Evolutionary conservation across 805 yeast genomes (phyloP).

Genomic region (Saccharomyces paradoxus): DNA sequence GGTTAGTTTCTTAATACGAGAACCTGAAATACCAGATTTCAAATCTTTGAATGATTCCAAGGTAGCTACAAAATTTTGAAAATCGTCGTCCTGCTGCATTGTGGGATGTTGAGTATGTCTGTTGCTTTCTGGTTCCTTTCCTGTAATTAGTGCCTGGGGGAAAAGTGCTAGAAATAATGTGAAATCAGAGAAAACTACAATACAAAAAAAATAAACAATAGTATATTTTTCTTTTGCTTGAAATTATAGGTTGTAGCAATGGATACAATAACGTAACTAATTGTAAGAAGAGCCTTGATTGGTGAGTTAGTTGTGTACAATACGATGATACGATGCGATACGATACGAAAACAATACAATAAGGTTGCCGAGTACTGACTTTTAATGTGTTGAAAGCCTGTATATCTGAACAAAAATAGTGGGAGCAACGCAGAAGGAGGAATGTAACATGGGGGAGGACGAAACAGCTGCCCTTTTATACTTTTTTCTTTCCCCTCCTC

Average conservation of each 20-base stretch:
- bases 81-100: conserved; percentile 15
- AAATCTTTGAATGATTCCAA: conserved; percentile 40
- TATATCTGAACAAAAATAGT: too few species aligned
- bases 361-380: background rate
- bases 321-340: background rate
- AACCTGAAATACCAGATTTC: conserved; percentile 89
- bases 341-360: background rate
- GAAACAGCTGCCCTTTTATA: background rate
- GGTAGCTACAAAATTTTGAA: conserved; percentile 34
- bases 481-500: background rate
- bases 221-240: background rate
- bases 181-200: background rate
- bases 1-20: conserved; percentile 82
- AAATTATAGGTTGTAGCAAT: background rate
- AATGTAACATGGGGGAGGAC: background rate
- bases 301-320: background rate
- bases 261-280: background rate
- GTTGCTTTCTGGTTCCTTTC: background rate
- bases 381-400: background rate
- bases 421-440: too few species aligned
- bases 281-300: background rate
- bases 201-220: background rate
- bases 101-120: background rate
- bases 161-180: background rate
- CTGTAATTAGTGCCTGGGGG: background rate